Evolutionary conservation across 1,284 basidiomycete genomes (phyloP).

Genomic region (Fomitopsis schrenkii): DNA sequence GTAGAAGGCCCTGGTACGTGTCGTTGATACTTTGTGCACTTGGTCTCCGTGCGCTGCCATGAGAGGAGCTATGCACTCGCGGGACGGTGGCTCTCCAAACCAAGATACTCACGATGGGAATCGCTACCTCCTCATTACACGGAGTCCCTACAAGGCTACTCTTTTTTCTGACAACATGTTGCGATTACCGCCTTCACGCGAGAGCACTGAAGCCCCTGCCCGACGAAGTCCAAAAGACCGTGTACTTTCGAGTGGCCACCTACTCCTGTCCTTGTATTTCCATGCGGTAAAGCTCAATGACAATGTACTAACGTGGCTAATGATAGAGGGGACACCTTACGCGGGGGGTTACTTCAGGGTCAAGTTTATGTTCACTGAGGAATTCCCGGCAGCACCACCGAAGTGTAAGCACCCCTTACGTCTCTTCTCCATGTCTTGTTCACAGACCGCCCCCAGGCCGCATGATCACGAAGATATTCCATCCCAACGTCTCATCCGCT

Average conservation of each 20-base stretch:
- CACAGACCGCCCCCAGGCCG: conserved; percentile 52
- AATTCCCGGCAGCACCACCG: conserved; percentile 88
- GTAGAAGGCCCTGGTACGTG: conserved; percentile 75
- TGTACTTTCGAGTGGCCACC: too few species aligned
- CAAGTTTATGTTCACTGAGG: conserved; percentile 83
- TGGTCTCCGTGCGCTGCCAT: neutral
- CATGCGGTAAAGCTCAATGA: too few species aligned
- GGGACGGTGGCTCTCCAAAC: neutral
- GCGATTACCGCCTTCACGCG: too few species aligned
- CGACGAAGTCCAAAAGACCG: too few species aligned
- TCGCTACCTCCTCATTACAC: too few species aligned
- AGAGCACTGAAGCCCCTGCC: too few species aligned
- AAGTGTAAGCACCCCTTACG: conserved; percentile 62
- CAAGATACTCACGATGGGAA: too few species aligned
- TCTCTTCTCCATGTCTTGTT: neutral
- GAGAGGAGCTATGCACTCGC: neutral
- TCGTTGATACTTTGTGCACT: conserved; percentile 7
- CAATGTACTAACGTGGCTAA: too few species aligned
- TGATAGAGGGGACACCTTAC: conserved; percentile 83
- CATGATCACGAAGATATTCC: conserved; percentile 92
- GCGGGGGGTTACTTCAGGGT: conserved; percentile 88
- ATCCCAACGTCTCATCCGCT: conserved; percentile 86
- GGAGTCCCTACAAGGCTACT: too few species aligned
- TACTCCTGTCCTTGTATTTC: too few species aligned
- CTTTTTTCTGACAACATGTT: too few species aligned